Percentiles rank a stretch among this genome's conserved stretches.
These are phyloP conservation scores for Trichoderma sp. DNA, from an alignment of 2,329 filamentous ascomycete genomes.

Conservation along the genomic window DNA sequence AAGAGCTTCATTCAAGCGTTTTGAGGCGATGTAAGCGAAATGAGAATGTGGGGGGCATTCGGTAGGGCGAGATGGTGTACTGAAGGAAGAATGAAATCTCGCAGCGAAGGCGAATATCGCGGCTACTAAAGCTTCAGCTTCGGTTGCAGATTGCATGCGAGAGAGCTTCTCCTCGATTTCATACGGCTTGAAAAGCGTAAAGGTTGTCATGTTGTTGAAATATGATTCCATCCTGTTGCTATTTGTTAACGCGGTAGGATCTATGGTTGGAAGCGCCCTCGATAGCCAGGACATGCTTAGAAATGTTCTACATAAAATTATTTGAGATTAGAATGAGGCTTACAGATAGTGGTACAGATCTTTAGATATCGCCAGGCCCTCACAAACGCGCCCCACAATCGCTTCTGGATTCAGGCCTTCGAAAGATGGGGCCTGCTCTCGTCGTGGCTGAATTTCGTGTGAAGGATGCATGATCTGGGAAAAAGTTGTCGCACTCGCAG, in stretches of 20 bases:
- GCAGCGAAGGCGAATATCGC: neutral
- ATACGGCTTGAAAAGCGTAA: neutral
- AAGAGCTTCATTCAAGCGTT: neutral
- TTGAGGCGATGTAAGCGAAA: neutral
- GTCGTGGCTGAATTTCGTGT: neutral
- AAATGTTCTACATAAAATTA: too few species aligned
- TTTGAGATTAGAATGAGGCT: too few species aligned
- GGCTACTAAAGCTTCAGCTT: neutral
- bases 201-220: slow-evolving; percentile 1
- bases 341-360: too few species aligned
- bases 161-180: neutral
- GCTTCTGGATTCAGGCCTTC: too few species aligned
- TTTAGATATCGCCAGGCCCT: too few species aligned
- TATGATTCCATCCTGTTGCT: neutral
- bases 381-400: too few species aligned
- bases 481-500: neutral
- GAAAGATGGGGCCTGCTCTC: too few species aligned
- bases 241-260: neutral
- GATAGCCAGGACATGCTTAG: too few species aligned
- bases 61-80: neutral
- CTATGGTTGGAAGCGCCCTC: too few species aligned
- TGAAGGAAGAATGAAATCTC: neutral
- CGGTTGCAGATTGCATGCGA: neutral
- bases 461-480: neutral
- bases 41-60: neutral